phyloP scores from a whole-genome alignment of 305 asterid genomes.

The Plantago lanceolata region DNA sequence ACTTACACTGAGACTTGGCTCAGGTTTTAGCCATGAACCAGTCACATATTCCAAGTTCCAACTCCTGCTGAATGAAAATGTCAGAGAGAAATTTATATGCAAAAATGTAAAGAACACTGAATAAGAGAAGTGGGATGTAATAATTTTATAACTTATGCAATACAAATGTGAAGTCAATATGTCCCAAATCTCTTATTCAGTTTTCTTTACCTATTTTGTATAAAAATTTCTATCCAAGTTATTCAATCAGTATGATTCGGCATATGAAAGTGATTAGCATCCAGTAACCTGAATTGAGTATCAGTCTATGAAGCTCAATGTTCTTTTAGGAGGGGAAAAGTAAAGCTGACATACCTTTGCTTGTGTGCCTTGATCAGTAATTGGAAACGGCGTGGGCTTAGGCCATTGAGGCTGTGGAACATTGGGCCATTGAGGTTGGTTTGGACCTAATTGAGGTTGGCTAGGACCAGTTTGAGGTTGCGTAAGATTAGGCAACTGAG shows the following conservation, averaged over 20 bases:
- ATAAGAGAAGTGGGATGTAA: background rate
- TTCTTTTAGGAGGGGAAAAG: background rate
- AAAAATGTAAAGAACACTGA: background rate
- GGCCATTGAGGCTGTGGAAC: background rate
- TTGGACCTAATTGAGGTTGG: background rate
- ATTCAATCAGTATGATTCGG: background rate
- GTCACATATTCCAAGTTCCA: too few relatives aligned
- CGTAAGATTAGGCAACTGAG: background rate
- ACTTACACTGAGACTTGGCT: too few relatives aligned
- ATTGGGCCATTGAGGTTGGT: background rate
- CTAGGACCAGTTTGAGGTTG: background rate
- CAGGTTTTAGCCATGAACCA: too few relatives aligned
- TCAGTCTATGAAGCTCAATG: background rate
- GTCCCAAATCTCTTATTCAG: too few relatives aligned
- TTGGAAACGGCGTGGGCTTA: background rate
- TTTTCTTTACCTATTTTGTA: too few relatives aligned
- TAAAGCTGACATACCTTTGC: background rate
- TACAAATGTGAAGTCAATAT: background rate
- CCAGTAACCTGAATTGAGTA: too few relatives aligned
- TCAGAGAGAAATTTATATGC: background rate
- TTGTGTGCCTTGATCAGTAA: background rate
- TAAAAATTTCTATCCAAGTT: too few relatives aligned
- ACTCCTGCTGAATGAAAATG: background rate
- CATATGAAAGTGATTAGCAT: background rate
- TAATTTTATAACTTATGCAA: background rate